These are phyloP conservation scores for Aquilaria yunnanensis DNA, from an alignment of 345 rosid species.

Conservation along the genomic window DNA sequence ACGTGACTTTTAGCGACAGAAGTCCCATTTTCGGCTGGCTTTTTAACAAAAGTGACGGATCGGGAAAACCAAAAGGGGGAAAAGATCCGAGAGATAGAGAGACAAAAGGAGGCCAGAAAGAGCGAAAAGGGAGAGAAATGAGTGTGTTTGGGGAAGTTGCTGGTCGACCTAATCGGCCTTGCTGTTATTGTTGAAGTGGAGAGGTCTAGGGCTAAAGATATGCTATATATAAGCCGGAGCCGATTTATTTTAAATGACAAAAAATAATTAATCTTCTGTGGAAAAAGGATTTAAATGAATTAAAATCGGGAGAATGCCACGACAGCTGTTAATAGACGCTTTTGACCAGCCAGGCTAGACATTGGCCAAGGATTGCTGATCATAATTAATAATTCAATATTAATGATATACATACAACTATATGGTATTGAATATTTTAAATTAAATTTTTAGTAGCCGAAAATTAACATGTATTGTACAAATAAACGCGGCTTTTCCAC, in stretches of 20 bases:
- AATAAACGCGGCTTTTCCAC: constrained; percentile 26
- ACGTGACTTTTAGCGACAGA: constrained; percentile 59
- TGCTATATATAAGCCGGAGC: constrained; percentile 18
- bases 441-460: neutral
- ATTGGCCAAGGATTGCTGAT: no score
- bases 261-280: no score
- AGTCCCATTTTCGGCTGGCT: constrained; percentile 32
- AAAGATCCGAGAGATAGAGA: neutral
- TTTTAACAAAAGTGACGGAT: neutral
- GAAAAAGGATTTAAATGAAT: neutral
- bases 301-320: neutral
- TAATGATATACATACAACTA: constrained; percentile 7
- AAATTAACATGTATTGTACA: constrained; percentile 5
- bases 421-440: constrained; percentile 1
- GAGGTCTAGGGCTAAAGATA: constrained; percentile 9
- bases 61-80: neutral
- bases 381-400: no score
- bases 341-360: constrained; percentile 13
- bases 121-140: constrained; percentile 6
- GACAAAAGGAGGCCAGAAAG: constrained; percentile 9
- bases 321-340: constrained; percentile 14
- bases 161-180: neutral
- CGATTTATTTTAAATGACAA: neutral
- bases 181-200: constrained; percentile 12
- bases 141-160: neutral